A percentile compares a stretch with the other conserved stretches of the same genome.
Evolutionary conservation across 805 yeast genomes (phyloP).

Genomic region (Pichia phayaonensis): DNA sequence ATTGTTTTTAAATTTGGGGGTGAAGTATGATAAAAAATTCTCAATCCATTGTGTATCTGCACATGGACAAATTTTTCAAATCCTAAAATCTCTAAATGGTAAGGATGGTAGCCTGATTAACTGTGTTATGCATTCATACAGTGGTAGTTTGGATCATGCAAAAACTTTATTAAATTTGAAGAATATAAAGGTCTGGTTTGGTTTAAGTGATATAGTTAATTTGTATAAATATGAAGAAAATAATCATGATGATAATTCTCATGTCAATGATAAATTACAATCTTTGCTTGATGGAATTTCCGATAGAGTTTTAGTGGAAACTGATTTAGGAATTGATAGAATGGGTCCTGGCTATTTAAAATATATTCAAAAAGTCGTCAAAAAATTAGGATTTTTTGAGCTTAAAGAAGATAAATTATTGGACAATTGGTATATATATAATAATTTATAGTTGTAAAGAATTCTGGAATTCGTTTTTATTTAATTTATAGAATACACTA

Average conservation of each 20-base stretch:
- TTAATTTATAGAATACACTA: background rate
- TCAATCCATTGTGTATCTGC: conserved; percentile 81
- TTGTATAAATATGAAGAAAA: conserved; percentile 13
- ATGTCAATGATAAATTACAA: conserved; percentile 6
- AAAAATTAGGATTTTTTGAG: background rate
- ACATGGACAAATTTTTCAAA: conserved; percentile 40
- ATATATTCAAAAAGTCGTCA: background rate
- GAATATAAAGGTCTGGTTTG: conserved; percentile 32
- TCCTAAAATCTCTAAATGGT: conserved; percentile 33
- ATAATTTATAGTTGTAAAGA: background rate
- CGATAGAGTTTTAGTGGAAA: conserved; percentile 39
- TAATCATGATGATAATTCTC: background rate
- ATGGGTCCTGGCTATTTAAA: conserved; percentile 9
- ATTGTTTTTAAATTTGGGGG: conserved; percentile 48
- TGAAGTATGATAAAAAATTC: conserved; percentile 22
- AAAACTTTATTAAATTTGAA: conserved; percentile 36
- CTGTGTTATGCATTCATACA: conserved; percentile 74
- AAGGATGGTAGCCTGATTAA: conserved; percentile 21
- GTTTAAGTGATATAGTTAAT: conserved; percentile 24
- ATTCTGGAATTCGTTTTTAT: background rate
- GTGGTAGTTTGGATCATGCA: conserved; percentile 73
- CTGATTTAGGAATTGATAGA: conserved; percentile 36
- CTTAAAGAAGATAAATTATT: background rate
- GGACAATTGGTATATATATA: conserved; percentile 1
- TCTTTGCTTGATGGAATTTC: conserved; percentile 15